Evolutionary conservation across 495 filamentous ascomycete species (phyloP).

Genomic region (Cryomyces minteri): DNA sequence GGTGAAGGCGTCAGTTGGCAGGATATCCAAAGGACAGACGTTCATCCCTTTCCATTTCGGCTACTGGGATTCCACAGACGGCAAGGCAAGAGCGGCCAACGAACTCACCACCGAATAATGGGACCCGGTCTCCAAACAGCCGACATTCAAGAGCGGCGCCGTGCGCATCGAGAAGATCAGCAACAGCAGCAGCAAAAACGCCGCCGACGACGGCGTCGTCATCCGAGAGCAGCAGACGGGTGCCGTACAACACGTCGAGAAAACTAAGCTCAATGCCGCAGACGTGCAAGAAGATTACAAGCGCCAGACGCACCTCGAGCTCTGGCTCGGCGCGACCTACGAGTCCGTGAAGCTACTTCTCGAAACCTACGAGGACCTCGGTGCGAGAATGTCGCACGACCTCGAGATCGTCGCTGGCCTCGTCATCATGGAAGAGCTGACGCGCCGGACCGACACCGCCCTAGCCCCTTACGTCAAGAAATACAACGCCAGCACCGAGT

Average conservation of each 20-base stretch:
- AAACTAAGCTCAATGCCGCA: background rate
- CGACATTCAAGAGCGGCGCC: background rate
- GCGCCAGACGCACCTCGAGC: background rate
- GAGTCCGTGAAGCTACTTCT: background rate
- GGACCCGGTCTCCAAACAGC: background rate
- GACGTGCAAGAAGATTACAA: background rate
- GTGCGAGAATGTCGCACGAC: background rate
- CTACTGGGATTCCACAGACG: constrained; percentile 1
- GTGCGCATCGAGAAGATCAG: background rate
- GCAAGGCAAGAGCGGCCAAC: background rate
- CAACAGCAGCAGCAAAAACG: background rate
- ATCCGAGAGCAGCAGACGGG: background rate
- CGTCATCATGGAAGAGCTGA: background rate
- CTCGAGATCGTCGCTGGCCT: background rate
- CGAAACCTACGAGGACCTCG: background rate
- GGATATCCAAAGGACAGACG: background rate
- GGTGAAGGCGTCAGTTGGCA: background rate
- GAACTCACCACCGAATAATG: background rate
- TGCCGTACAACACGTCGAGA: background rate
- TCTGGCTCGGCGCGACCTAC: background rate
- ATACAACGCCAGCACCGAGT: background rate
- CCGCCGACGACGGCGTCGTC: background rate
- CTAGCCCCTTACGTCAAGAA: background rate
- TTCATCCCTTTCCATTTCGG: constrained; percentile 4
- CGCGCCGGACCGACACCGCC: background rate